Conservation (phyloP, 2,329 filamentous ascomycete species). For the Waltergamsia citrina region DNA sequence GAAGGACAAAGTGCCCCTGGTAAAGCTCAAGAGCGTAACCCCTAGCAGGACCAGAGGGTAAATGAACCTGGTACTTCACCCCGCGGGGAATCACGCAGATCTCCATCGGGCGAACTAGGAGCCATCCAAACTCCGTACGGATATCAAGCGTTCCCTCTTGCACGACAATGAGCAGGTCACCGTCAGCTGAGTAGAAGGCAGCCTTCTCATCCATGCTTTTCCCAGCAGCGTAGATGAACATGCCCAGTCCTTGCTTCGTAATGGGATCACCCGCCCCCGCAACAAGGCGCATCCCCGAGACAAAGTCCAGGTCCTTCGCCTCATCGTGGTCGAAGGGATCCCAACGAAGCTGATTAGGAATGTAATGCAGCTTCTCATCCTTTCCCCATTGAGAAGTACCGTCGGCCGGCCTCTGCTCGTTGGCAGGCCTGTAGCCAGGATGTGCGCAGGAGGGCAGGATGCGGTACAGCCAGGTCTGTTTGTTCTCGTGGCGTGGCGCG, state of each 20-base stretch:
- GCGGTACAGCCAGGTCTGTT: constrained; percentile 65
- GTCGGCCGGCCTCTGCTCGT: constrained; percentile 12
- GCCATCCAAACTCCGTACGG: constrained; percentile 64
- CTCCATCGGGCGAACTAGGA: constrained; percentile 70
- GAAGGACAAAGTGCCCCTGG: constrained; percentile 61
- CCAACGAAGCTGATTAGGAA: constrained; percentile 77
- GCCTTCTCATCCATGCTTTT: constrained; percentile 65
- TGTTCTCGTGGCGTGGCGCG: constrained; percentile 57
- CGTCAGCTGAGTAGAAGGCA: constrained; percentile 79
- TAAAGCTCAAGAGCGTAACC: constrained; percentile 72
- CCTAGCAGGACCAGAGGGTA: constrained; percentile 50
- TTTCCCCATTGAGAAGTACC: constrained; percentile 6
- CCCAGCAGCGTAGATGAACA: constrained; percentile 72
- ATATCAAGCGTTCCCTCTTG: constrained; percentile 69
- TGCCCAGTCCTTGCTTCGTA: constrained; percentile 69
- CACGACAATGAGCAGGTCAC: constrained; percentile 67
- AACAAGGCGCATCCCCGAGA: constrained; percentile 55
- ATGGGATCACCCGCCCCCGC: constrained; percentile 73
- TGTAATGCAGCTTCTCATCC: constrained; percentile 17
- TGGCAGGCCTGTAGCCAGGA: constrained; percentile 40
- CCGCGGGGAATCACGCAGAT: constrained; percentile 69
- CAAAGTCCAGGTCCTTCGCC: constrained; percentile 35
- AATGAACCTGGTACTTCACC: constrained; percentile 62
- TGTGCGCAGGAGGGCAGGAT: constrained; percentile 57
- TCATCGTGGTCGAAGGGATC: constrained; percentile 69